These are phyloP conservation scores for Pyrus communis DNA, from an alignment of 306 rosid species.

Conservation along the genomic window DNA sequence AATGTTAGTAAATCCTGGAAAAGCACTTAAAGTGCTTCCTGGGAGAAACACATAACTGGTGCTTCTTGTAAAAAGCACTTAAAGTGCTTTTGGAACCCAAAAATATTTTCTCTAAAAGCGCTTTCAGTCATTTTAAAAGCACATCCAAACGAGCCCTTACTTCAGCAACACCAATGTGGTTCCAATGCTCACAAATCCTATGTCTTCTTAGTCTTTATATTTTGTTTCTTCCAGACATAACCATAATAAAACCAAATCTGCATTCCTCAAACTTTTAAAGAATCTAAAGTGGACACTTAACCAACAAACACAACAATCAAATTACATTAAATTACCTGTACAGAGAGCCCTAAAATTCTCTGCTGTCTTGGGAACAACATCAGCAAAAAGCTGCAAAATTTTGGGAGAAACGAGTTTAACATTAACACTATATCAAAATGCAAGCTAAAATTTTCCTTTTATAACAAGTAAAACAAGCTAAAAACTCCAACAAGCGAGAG, in stretches of 20 bases:
- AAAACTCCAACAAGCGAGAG: background rate
- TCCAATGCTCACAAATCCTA: background rate
- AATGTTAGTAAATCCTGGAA: no score
- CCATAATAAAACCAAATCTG: background rate
- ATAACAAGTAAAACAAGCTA: background rate
- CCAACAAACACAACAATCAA: background rate
- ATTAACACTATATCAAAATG: background rate
- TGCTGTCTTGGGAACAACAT: constrained; percentile 74
- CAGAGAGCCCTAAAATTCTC: constrained; percentile 93
- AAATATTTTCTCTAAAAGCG: no score
- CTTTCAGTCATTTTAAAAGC: no score
- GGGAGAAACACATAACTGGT: no score
- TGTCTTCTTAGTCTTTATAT: background rate
- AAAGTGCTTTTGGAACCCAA: no score
- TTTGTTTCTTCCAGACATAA: background rate
- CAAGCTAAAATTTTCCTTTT: constrained; percentile 1
- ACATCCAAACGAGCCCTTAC: no score
- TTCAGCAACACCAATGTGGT: background rate
- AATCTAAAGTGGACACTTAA: background rate
- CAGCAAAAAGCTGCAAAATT: constrained; percentile 79
- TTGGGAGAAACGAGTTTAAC: constrained; percentile 14
- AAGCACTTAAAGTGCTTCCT: no score
- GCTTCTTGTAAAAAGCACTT: no score
- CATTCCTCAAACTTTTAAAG: background rate
- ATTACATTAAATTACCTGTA: constrained; percentile 47